Conservation (phyloP, 2,329 filamentous ascomycete species). For the Aureobasidium sp. region DNA sequence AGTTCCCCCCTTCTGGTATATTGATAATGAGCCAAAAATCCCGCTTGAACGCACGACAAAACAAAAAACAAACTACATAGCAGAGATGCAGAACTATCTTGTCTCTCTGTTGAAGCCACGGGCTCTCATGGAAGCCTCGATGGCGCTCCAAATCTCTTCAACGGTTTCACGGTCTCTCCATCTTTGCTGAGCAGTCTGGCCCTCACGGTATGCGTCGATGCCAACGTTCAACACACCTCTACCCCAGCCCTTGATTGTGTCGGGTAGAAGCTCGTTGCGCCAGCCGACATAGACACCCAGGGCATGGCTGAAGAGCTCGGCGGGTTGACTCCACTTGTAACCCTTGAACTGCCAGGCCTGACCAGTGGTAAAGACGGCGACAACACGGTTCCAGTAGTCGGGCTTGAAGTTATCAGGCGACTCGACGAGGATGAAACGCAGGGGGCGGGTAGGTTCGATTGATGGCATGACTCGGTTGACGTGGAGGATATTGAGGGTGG, state of each 20-base stretch:
- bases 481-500: conserved; percentile 69
- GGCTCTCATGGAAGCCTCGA: conserved; percentile 80
- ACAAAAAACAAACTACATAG: neutral
- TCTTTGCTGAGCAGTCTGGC: conserved; percentile 38
- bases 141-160: conserved; percentile 82
- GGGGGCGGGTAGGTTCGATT: conserved; percentile 62
- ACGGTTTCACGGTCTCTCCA: conserved; percentile 92
- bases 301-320: conserved; percentile 83
- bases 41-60: conserved; percentile 12
- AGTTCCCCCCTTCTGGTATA: neutral
- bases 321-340: conserved; percentile 89
- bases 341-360: conserved; percentile 98
- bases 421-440: conserved; percentile 94
- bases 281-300: conserved; percentile 86
- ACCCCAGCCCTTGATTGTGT: conserved; percentile 76
- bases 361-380: conserved; percentile 94
- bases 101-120: conserved; percentile 34
- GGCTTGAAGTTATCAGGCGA: conserved; percentile 92
- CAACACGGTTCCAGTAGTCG: conserved; percentile 92
- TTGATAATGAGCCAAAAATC: neutral
- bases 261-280: conserved; percentile 73
- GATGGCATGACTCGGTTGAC: conserved; percentile 69
- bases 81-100: neutral
- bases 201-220: conserved; percentile 73
- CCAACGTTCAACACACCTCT: conserved; percentile 70